Evolutionary conservation across 2,329 filamentous ascomycete genomes (phyloP).

Genomic region (Colletotrichum somersetense): DNA sequence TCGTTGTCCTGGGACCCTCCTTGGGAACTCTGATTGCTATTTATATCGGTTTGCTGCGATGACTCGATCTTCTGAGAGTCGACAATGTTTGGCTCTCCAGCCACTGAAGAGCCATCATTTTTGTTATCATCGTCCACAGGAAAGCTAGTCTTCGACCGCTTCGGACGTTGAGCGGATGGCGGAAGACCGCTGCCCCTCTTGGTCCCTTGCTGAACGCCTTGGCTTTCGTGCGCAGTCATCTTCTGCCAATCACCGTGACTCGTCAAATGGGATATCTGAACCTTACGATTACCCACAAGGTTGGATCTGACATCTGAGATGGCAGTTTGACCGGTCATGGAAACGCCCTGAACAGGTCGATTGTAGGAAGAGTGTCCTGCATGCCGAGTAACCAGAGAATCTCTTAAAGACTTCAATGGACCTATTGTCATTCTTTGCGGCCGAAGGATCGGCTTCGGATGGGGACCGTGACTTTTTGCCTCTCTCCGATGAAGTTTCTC

Average conservation of each 20-base stretch:
- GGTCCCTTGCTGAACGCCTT: no score
- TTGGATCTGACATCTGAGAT: conserved; percentile 10
- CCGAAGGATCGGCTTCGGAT: conserved; percentile 1
- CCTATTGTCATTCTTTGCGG: not conserved
- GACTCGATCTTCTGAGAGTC: not conserved
- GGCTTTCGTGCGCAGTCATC: not conserved
- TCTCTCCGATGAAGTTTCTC: conserved; percentile 15
- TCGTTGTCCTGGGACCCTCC: not conserved
- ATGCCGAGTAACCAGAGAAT: not conserved
- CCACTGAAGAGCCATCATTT: not conserved
- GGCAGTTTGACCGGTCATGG: not conserved
- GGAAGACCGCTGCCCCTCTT: not conserved
- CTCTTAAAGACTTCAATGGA: not conserved
- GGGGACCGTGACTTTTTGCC: not conserved
- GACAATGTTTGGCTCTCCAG: not conserved
- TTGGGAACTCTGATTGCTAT: not conserved
- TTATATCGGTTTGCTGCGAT: not conserved
- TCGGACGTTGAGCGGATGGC: not conserved
- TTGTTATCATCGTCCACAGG: not conserved
- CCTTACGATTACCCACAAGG: conserved; percentile 9
- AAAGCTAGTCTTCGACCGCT: conserved; percentile 11
- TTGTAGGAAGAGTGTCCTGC: conserved; percentile 19
- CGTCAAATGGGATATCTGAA: not conserved
- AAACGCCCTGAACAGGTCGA: conserved; percentile 8
- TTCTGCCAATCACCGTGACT: conserved; percentile 5